These are phyloP conservation scores for Pseudogymnoascus sp. DNA, from an alignment of 2,329 filamentous ascomycete genomes.

Conservation along the genomic window DNA sequence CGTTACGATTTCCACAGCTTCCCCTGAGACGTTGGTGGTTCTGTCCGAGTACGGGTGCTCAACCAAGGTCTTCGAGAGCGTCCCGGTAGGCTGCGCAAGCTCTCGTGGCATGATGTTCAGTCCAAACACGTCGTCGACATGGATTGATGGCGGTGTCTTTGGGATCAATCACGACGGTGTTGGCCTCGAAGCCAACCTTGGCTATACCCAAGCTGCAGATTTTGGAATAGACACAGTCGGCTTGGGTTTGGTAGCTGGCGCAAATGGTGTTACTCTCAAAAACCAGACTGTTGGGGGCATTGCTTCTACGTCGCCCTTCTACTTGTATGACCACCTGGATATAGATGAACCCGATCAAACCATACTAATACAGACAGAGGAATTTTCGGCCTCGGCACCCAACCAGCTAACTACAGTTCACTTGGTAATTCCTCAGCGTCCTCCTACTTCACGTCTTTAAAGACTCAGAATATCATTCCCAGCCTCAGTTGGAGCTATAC, in stretches of 20 bases:
- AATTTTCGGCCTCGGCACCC: conserved; percentile 33
- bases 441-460: conserved; percentile 33
- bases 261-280: conserved; percentile 20
- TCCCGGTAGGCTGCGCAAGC: conserved; percentile 31
- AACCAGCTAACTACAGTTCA: conserved; percentile 33
- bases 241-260: conserved; percentile 13
- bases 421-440: conserved; percentile 31
- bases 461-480: conserved; percentile 31
- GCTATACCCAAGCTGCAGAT: conserved; percentile 26
- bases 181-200: conserved; percentile 34
- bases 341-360: conserved; percentile 16
- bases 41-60: conserved; percentile 27
- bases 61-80: conserved; percentile 24
- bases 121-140: conserved; percentile 31
- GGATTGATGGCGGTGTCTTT: conserved; percentile 28
- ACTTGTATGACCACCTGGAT: conserved; percentile 27
- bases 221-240: conserved; percentile 18
- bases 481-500: conserved; percentile 39
- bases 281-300: conserved; percentile 26
- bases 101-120: conserved; percentile 33
- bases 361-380: conserved; percentile 25
- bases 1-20: conserved; percentile 35
- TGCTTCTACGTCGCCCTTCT: conserved; percentile 31
- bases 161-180: conserved; percentile 32
- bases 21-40: conserved; percentile 31